Base-by-base conservation (phyloP, 2,329 filamentous ascomycete genomes). In the Hysterium pulicare region DNA sequence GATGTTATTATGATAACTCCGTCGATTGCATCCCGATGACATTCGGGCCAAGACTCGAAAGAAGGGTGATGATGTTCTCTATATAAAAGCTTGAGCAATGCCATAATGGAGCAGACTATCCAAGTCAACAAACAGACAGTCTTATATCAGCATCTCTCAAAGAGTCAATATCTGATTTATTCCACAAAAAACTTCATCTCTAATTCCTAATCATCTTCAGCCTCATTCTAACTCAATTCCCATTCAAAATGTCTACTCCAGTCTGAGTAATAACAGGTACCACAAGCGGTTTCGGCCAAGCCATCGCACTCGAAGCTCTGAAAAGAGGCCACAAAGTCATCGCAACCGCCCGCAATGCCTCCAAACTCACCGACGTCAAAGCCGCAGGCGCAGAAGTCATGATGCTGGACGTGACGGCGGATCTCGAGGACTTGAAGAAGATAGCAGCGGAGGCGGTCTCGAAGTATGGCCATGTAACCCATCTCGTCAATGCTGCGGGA, bases 181-280 rank as follows among this genome's bases (percentile, higher is more conserved):
- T n/a, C n/a, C n/a, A n/a, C n/a, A n/a, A n/a, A n/a, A 28, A 28
- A 13, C 24, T 28, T 28, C 24, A 7, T 13, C 24, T 8, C 24
- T 28, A 28, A 8, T 8, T 28, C 24, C 7, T 28, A 28, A 34
- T 5, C 32, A 16, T 4, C 32, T 34, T 20, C 11, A 34, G 13
- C 32, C n/a, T 20, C 32, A 16, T 16, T 10, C 32, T 30, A 33
- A 44, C 19, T 23, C n/a, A n/a, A n/a, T n/a, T n/a, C n/a, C n/a
- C n/a, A n/a, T n/a, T n/a, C n/a, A n/a, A n/a, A n/a, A 54, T 49
- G 47, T 37, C 54, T 13, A 22, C 52, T 9, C 60, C 58, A 28
- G 67, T 75, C 10, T 76, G 72, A 71, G 68, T 76, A 53, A 73
- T 77, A 47, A 76, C 70, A 7, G 74, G 72, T n/a, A 67, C 68